Percentiles rank a stretch among this genome's conserved stretches.
These are phyloP conservation scores for Gremmenia infestans DNA, from an alignment of 2,329 filamentous ascomycete species.

Conservation along the genomic window DNA sequence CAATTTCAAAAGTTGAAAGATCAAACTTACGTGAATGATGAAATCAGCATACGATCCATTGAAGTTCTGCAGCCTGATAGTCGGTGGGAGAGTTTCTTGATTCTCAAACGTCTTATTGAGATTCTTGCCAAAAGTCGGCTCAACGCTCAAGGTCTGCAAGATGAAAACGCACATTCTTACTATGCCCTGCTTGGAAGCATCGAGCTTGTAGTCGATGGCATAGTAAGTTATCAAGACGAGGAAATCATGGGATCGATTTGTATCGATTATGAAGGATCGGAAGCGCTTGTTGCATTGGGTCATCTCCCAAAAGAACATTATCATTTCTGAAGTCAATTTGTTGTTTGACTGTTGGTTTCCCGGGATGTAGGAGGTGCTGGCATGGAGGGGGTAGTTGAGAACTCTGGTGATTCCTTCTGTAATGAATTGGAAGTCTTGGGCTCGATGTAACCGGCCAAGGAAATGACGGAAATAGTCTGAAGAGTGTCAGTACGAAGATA, in stretches of 20 bases:
- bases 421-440: conserved; percentile 96
- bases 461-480: conserved; percentile 83
- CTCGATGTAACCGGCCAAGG: conserved; percentile 71
- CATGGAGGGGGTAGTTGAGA: conserved; percentile 86
- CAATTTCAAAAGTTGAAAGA: background rate
- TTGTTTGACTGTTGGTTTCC: conserved; percentile 68
- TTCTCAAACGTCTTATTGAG: conserved; percentile 85
- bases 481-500: conserved; percentile 5
- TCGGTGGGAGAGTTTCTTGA: conserved; percentile 78
- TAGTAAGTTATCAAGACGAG: conserved; percentile 88
- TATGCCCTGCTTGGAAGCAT: conserved; percentile 82
- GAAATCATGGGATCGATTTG: conserved; percentile 88
- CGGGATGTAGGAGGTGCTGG: conserved; percentile 82
- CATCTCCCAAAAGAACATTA: conserved; percentile 96
- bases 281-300: conserved; percentile 98
- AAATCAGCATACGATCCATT: conserved; percentile 90
- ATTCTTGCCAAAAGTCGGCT: conserved; percentile 83
- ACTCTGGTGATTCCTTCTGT: conserved; percentile 92
- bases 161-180: conserved; percentile 98
- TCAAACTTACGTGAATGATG: conserved; percentile 69
- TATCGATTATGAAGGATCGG: conserved; percentile 93
- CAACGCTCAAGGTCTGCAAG: conserved; percentile 89
- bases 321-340: conserved; percentile 89
- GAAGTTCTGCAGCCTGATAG: conserved; percentile 79
- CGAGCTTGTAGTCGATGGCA: conserved; percentile 80